phyloP scores from a whole-genome alignment of 306 rosid genomes.

The Carpinus viminea region DNA sequence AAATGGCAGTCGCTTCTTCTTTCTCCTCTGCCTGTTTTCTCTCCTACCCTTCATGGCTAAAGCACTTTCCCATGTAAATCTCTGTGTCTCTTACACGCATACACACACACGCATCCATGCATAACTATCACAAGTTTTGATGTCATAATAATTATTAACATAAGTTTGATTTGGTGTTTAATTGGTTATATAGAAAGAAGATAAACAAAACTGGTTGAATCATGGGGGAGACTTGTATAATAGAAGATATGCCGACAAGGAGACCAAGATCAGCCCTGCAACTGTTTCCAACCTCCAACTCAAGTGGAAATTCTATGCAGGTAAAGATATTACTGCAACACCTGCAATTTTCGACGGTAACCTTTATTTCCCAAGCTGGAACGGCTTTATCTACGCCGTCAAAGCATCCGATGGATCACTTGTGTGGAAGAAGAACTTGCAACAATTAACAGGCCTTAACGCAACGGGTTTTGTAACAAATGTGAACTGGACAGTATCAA shows the following conservation, averaged over 20 bases:
- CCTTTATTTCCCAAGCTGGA: conserved; percentile 67
- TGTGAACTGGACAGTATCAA: conserved; percentile 45
- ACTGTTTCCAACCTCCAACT: conserved; percentile 37
- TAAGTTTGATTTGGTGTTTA: no score
- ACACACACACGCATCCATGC: no score
- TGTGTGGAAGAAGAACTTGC: conserved; percentile 42
- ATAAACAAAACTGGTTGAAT: conserved; percentile 46
- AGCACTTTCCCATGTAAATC: background rate
- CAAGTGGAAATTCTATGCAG: conserved; percentile 59
- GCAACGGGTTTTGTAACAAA: conserved; percentile 29
- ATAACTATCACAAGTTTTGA: no score
- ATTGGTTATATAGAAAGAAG: background rate
- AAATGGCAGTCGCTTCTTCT: background rate
- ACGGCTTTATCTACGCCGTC: conserved; percentile 51
- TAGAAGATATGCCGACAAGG: conserved; percentile 57
- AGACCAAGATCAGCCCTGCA: conserved; percentile 47
- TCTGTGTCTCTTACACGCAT: background rate
- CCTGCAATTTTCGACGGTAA: conserved; percentile 46
- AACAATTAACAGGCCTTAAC: conserved; percentile 41
- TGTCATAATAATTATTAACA: no score
- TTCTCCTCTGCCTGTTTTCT: background rate
- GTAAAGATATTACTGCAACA: conserved; percentile 55
- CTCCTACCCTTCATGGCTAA: background rate
- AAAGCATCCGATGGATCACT: conserved; percentile 41
- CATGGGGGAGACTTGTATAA: conserved; percentile 64